These are phyloP conservation scores for Leishmania braziliensis DNA, from an alignment of 208 protist species.

Conservation along the genomic window DNA sequence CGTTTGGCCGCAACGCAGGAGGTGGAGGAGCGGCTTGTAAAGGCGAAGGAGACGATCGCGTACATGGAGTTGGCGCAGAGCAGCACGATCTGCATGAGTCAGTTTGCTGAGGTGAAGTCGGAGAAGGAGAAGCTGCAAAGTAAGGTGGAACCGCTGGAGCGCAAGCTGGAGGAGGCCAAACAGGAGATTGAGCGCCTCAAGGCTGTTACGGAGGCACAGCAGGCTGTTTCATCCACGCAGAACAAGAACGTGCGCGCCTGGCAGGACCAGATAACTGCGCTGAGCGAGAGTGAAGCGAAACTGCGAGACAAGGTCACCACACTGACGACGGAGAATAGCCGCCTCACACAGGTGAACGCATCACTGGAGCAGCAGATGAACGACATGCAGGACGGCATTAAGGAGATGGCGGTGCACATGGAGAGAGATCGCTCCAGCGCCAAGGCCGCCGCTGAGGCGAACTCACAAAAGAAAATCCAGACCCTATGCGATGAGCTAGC, in stretches of 20 bases:
- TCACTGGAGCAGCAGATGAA: conserved; percentile 81
- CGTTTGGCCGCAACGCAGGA: conserved; percentile 56
- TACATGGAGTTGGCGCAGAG: conserved; percentile 88
- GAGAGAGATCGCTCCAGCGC: conserved; percentile 59
- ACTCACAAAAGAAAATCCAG: conserved; percentile 52
- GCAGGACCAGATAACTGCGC: conserved; percentile 55
- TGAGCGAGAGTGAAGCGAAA: conserved; percentile 63
- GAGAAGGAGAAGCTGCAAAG: conserved; percentile 74
- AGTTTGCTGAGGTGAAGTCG: conserved; percentile 80
- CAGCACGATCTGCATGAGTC: conserved; percentile 77
- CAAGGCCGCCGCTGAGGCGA: conserved; percentile 43
- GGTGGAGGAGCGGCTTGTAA: conserved; percentile 77
- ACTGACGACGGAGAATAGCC: conserved; percentile 61
- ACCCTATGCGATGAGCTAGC: conserved; percentile 47
- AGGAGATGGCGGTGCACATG: conserved; percentile 82
- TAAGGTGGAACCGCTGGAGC: conserved; percentile 68
- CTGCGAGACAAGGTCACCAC: conserved; percentile 54
- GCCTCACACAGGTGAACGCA: conserved; percentile 60
- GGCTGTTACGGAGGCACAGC: conserved; percentile 64
- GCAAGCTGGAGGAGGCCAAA: conserved; percentile 65
- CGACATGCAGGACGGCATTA: conserved; percentile 86
- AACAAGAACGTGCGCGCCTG: conserved; percentile 65
- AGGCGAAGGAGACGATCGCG: conserved; percentile 89
- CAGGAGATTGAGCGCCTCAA: conserved; percentile 68
- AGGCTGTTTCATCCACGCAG: conserved; percentile 54